A percentile compares a stretch with the other conserved stretches of the same genome.
phyloP scores from a whole-genome alignment of 345 rosid species.

The Gossypium rotundifolium region DNA sequence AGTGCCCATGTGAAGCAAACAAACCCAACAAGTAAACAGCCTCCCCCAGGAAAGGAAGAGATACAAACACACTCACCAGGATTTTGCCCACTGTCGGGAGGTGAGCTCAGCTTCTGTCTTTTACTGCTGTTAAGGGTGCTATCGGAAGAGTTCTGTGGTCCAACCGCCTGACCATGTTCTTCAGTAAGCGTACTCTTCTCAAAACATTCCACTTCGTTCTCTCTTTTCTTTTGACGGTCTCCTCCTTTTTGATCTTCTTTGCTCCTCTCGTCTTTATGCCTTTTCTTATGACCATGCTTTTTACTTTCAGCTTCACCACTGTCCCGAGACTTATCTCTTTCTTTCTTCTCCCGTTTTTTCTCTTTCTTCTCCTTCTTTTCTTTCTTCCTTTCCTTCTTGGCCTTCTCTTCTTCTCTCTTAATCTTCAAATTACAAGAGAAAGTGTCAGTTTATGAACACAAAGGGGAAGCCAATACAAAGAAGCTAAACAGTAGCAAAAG shows the following conservation, averaged over 20 bases:
- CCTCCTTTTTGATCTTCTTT: constrained; percentile 27
- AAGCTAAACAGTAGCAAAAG: background rate
- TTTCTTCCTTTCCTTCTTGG: constrained; percentile 27
- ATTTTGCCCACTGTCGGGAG: constrained; percentile 33
- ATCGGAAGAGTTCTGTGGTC: constrained; percentile 25
- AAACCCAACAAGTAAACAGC: constrained; percentile 56
- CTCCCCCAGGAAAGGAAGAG: constrained; percentile 44
- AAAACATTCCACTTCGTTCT: constrained; percentile 27
- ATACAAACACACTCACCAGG: constrained; percentile 56
- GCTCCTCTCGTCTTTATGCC: constrained; percentile 26
- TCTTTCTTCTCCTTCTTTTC: constrained; percentile 23
- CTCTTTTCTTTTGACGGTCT: constrained; percentile 24
- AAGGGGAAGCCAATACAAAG: background rate
- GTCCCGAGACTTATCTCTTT: constrained; percentile 23
- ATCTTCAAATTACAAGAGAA: constrained; percentile 25
- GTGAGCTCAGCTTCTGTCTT: constrained; percentile 32
- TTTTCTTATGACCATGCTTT: constrained; percentile 32
- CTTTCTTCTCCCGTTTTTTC: constrained; percentile 28
- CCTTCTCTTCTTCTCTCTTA: constrained; percentile 36
- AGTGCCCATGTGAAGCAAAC: constrained; percentile 42
- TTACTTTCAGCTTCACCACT: constrained; percentile 28
- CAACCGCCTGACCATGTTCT: constrained; percentile 49
- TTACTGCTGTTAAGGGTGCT: constrained; percentile 30
- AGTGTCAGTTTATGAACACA: constrained; percentile 15
- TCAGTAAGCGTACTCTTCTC: constrained; percentile 59